Evolutionary conservation across 768 basidiomycete genomes (phyloP).

Genomic region (Leccinum subtestaceum): DNA sequence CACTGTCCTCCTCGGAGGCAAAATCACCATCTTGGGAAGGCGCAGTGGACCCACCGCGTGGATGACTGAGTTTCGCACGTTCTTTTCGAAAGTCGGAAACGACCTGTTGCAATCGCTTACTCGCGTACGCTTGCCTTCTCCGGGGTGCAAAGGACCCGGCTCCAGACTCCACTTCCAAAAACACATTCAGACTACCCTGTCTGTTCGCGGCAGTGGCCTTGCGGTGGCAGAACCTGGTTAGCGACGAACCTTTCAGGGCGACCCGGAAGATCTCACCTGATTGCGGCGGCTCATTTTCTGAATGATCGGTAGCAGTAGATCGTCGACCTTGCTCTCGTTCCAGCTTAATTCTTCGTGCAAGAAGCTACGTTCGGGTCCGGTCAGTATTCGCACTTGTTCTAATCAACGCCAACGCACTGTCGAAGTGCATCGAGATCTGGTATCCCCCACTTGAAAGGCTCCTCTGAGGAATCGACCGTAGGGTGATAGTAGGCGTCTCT

Average conservation of each 20-base stretch:
- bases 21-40: constrained; percentile 29
- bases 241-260: not conserved
- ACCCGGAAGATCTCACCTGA: constrained; percentile 46
- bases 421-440: constrained; percentile 95
- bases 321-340: constrained; percentile 81
- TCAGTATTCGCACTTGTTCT: constrained; percentile 13
- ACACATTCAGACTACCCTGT: constrained; percentile 74
- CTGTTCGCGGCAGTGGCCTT: constrained; percentile 65
- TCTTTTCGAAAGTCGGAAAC: constrained; percentile 74
- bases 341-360: constrained; percentile 78
- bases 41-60: constrained; percentile 11
- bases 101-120: constrained; percentile 84
- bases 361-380: constrained; percentile 44
- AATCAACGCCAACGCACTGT: constrained; percentile 46
- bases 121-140: constrained; percentile 77
- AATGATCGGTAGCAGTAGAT: constrained; percentile 87
- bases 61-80: constrained; percentile 22
- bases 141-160: constrained; percentile 72
- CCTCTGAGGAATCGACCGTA: constrained; percentile 84
- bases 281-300: constrained; percentile 82
- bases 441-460: constrained; percentile 94
- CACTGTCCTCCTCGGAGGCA: constrained; percentile 25
- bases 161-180: constrained; percentile 68
- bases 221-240: constrained; percentile 1
- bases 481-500: constrained; percentile 93